Percentiles rank a stretch among this genome's conserved stretches.
phyloP scores from a whole-genome alignment of 768 basidiomycete species.

The Suillus weaverae region DNA sequence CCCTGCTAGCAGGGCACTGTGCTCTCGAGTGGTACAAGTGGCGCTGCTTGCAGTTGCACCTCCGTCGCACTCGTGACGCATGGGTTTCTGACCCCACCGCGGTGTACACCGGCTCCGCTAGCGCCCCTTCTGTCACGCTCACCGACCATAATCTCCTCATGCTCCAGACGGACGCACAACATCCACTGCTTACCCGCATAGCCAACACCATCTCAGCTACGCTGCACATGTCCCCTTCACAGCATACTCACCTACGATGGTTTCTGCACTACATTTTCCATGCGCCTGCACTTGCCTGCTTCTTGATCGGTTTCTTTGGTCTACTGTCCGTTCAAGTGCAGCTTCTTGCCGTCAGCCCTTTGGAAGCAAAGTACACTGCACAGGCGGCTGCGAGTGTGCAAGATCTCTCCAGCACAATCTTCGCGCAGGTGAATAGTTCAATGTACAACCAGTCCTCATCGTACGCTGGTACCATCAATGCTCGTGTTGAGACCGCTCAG shows the following conservation, averaged over 20 bases:
- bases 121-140: slow-evolving; percentile 55
- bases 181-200: slow-evolving; percentile 73
- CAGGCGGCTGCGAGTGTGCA: slow-evolving; percentile 59
- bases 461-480: slow-evolving; percentile 80
- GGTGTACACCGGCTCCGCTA: slow-evolving; percentile 35
- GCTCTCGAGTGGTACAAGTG: slow-evolving; percentile 89
- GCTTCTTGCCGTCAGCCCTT: slow-evolving; percentile 71
- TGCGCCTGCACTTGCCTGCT: slow-evolving; percentile 84
- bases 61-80: slow-evolving; percentile 71
- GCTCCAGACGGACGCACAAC: slow-evolving; percentile 64
- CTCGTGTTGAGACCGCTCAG: slow-evolving; percentile 68
- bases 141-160: slow-evolving; percentile 79
- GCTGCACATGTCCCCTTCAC: slow-evolving; percentile 56
- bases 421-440: slow-evolving; percentile 73
- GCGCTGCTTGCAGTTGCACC: slow-evolving; percentile 63
- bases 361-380: slow-evolving; percentile 66
- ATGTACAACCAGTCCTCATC: slow-evolving; percentile 79
- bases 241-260: slow-evolving; percentile 78
- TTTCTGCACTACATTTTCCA: slow-evolving; percentile 91
- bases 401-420: slow-evolving; percentile 71
- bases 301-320: slow-evolving; percentile 92
- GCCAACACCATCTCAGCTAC: slow-evolving; percentile 51
- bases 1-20: slow-evolving; percentile 74
- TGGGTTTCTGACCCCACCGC: slow-evolving; percentile 75
- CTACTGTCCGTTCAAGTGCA: slow-evolving; percentile 86